A percentile compares a stretch with the other conserved stretches of the same genome.
These are phyloP conservation scores for Pleurotus cornucopiae DNA, from an alignment of 768 basidiomycete genomes.

Conservation along the genomic window DNA sequence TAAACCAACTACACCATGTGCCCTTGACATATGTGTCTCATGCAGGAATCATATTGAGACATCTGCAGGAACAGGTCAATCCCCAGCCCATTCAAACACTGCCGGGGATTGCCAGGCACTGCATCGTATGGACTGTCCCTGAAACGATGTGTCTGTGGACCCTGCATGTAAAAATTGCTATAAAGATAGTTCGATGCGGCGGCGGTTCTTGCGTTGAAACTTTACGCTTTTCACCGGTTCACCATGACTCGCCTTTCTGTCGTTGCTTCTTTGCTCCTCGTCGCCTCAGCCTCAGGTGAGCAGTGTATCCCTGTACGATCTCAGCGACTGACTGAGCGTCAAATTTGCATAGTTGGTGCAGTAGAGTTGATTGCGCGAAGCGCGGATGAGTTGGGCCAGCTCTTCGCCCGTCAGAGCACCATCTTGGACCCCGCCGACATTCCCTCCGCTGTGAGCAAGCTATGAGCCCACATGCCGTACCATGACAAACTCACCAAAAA, in stretches of 20 bases:
- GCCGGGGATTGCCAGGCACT: too few species aligned
- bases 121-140: too few species aligned
- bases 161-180: background rate
- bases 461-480: too few species aligned
- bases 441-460: background rate
- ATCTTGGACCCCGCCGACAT: background rate
- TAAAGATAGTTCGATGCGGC: too few species aligned
- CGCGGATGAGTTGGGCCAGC: background rate
- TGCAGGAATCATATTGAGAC: too few species aligned
- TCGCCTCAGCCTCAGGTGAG: background rate
- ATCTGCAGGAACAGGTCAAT: too few species aligned
- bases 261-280: background rate
- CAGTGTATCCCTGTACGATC: too few species aligned
- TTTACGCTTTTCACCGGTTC: background rate
- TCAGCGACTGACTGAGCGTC: background rate
- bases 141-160: background rate
- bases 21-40: background rate
- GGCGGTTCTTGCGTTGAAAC: background rate
- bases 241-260: background rate
- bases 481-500: too few species aligned
- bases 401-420: background rate
- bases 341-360: background rate
- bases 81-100: too few species aligned
- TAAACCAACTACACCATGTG: constrained; percentile 9
- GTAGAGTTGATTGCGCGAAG: background rate